phyloP scores from a whole-genome alignment of 371 early-diverging fungal genomes.

The Lichtheimia ornata region DNA sequence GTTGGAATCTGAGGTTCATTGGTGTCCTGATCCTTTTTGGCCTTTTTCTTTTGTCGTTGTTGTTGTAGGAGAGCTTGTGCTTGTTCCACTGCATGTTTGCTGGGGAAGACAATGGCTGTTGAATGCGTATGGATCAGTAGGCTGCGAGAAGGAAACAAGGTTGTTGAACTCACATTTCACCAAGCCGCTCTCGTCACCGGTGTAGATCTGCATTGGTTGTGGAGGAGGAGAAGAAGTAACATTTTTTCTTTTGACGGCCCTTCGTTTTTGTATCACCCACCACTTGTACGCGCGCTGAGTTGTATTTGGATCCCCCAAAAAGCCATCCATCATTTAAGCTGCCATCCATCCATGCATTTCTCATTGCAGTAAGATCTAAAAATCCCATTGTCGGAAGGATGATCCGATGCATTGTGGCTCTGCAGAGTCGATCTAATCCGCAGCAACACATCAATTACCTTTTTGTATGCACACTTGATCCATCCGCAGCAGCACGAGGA shows the following conservation, averaged over 20 bases:
- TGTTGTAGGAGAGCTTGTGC: conserved; percentile 27
- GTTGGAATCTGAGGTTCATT: conserved; percentile 28
- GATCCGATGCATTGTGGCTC: too few species aligned
- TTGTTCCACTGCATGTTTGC: not conserved
- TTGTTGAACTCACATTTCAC: conserved; percentile 56
- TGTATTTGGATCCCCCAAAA: not conserved
- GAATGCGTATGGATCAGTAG: not conserved
- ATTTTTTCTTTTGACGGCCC: not conserved
- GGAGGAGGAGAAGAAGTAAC: not conserved
- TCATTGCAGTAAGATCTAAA: too few species aligned
- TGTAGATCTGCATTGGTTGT: conserved; percentile 47
- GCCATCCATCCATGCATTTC: too few species aligned
- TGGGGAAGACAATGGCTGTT: conserved; percentile 4
- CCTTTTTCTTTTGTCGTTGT: conserved; percentile 10
- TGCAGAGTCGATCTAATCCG: too few species aligned
- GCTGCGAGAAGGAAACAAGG: not conserved
- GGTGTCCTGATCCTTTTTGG: conserved; percentile 18
- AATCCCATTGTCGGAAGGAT: too few species aligned
- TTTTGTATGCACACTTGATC: too few species aligned
- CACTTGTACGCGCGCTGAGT: not conserved
- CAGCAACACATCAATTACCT: too few species aligned
- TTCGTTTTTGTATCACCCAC: not conserved
- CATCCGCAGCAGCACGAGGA: too few species aligned
- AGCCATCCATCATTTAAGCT: too few species aligned
- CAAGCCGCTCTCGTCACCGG: conserved; percentile 80